Conservation (phyloP, 805 yeast species). For the Lachancea nothofagi region DNA sequence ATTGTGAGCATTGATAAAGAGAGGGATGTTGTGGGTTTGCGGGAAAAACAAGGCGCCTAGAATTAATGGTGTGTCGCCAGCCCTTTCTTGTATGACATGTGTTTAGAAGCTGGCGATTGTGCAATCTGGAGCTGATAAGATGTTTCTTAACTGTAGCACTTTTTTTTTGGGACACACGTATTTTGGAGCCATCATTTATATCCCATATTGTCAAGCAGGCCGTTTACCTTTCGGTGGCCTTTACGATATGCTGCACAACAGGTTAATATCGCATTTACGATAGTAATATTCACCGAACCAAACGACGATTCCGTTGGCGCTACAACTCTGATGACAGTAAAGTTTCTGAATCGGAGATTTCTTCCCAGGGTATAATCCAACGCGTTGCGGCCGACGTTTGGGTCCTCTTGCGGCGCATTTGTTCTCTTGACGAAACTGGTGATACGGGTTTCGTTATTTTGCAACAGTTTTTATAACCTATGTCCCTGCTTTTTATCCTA, state of each 20-base stretch:
- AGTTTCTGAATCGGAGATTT: constrained; percentile 4
- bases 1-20: constrained; percentile 27
- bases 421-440: constrained; percentile 2
- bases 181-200: no score
- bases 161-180: no score
- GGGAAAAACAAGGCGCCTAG: not conserved
- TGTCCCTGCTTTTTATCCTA: not conserved
- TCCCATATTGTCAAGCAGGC: no score
- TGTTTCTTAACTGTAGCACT: no score
- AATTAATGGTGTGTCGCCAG: not conserved
- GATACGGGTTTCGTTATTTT: constrained; percentile 4
- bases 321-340: constrained; percentile 7
- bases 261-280: no score
- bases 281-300: no score
- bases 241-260: no score
- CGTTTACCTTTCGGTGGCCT: no score
- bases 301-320: not conserved
- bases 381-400: constrained; percentile 4
- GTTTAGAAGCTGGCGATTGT: not conserved
- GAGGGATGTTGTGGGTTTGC: constrained; percentile 17
- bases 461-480: not conserved
- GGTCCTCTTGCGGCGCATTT: constrained; percentile 2
- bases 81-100: not conserved
- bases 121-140: no score
- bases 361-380: constrained; percentile 11